These are phyloP conservation scores for Botrytis tulipae DNA, from an alignment of 2,329 filamentous ascomycete species.

Conservation along the genomic window DNA sequence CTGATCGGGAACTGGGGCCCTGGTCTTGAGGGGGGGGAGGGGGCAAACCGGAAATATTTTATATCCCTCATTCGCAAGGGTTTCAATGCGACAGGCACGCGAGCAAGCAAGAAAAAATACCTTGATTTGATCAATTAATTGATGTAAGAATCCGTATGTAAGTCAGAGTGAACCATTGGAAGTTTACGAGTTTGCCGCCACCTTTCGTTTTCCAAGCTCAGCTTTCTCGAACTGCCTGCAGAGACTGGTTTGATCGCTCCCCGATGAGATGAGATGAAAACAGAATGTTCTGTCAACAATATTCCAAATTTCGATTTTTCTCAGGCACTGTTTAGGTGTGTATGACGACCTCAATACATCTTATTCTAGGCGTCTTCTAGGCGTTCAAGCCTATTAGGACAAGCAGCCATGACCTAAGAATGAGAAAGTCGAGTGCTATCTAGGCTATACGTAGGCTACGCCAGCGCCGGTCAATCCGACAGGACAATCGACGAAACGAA, in stretches of 20 bases:
- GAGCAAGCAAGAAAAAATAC: neutral
- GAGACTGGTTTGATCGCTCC: neutral
- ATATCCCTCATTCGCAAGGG: conserved; percentile 19
- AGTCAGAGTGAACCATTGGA: conserved; percentile 7
- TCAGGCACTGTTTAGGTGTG: neutral
- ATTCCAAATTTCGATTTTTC: neutral
- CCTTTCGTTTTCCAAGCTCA: neutral
- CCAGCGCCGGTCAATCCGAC: conserved; percentile 5
- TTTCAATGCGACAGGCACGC: neutral
- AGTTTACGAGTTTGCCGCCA: conserved; percentile 3
- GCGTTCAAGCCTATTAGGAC: neutral
- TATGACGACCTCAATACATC: neutral
- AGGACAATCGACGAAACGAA: neutral
- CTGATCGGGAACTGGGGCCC: neutral
- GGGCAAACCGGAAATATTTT: conserved; percentile 8
- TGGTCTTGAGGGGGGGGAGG: neutral
- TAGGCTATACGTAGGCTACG: neutral
- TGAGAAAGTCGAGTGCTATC: neutral
- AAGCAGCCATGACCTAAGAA: neutral
- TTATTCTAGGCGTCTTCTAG: conserved; percentile 4
- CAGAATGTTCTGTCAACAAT: neutral
- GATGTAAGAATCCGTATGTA: conserved; percentile 14
- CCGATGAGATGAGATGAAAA: neutral
- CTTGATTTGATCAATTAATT: neutral
- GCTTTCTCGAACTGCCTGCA: neutral